A percentile compares a stretch with the other conserved stretches of the same genome.
phyloP scores from a whole-genome alignment of 495 filamentous ascomycete species.

The Oleoguttula mirabilis region DNA sequence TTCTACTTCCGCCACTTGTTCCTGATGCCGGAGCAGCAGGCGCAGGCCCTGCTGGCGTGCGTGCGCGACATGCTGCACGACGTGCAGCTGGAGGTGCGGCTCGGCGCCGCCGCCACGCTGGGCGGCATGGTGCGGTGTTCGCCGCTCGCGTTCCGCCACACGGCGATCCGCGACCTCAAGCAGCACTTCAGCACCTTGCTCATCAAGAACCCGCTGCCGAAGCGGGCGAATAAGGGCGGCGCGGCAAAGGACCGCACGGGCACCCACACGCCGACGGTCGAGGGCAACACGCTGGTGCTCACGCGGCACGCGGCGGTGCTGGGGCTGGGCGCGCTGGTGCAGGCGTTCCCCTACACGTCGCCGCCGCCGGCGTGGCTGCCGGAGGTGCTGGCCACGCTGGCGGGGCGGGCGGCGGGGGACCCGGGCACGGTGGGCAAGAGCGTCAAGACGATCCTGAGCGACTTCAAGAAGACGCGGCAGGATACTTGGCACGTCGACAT shows the following conservation, averaged over 20 bases:
- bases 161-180: conserved; percentile 62
- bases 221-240: conserved; percentile 37
- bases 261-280: conserved; percentile 39
- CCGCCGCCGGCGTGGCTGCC: conserved; percentile 92
- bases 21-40: conserved; percentile 64
- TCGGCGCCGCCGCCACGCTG: conserved; percentile 80
- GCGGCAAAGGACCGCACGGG: conserved; percentile 33
- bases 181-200: conserved; percentile 67
- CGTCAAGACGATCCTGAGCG: conserved; percentile 87
- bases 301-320: conserved; percentile 82
- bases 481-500: conserved; percentile 98
- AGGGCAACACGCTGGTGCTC: conserved; percentile 67
- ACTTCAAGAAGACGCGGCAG: conserved; percentile 99
- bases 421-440: conserved; percentile 91
- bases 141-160: conserved; percentile 64
- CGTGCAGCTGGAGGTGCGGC: conserved; percentile 81
- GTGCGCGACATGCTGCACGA: conserved; percentile 92
- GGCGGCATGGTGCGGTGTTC: conserved; percentile 98
- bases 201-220: conserved; percentile 71
- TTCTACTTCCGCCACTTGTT: conserved; percentile 97
- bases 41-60: conserved; percentile 71
- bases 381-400: conserved; percentile 76
- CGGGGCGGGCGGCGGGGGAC: conserved; percentile 72
- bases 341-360: conserved; percentile 93
- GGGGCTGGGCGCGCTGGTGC: conserved; percentile 78